Percentiles rank a stretch among this genome's conserved stretches.
These are phyloP conservation scores for Xylaria bambusicola DNA, from an alignment of 495 filamentous ascomycete genomes.

Conservation along the genomic window DNA sequence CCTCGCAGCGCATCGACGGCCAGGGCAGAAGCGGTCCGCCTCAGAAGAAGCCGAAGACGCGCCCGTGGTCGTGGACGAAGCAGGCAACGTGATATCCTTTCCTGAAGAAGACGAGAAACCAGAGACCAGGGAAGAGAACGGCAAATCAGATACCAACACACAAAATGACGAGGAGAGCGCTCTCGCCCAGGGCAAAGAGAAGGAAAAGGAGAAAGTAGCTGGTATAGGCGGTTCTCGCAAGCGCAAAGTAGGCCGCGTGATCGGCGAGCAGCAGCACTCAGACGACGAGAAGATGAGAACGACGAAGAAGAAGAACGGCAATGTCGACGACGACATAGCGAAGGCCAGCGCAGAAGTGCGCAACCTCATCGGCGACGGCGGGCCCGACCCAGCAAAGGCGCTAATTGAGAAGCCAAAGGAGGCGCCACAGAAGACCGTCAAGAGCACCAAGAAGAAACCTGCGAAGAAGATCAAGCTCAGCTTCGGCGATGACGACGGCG, in stretches of 20 bases:
- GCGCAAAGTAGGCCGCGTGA: conserved; percentile 49
- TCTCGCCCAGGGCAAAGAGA: conserved; percentile 7
- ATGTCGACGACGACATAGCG: conserved; percentile 19
- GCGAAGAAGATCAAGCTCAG: conserved; percentile 62
- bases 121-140: conserved; percentile 6
- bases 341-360: conserved; percentile 33
- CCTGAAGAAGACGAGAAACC: neutral
- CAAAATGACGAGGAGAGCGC: neutral
- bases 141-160: neutral
- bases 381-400: conserved; percentile 16
- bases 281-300: conserved; percentile 25
- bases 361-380: conserved; percentile 13
- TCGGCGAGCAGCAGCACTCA: conserved; percentile 38
- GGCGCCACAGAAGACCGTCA: conserved; percentile 13
- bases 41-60: conserved; percentile 54
- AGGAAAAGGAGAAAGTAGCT: conserved; percentile 34
- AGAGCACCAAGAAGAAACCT: conserved; percentile 43
- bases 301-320: conserved; percentile 1
- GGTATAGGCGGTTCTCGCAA: conserved; percentile 49
- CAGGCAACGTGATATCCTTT: conserved; percentile 41
- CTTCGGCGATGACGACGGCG: conserved; percentile 51
- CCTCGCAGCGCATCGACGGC: conserved; percentile 42
- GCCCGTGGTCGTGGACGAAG: conserved; percentile 49
- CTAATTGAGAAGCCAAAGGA: neutral
- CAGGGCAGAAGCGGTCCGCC: conserved; percentile 39